Base-by-base conservation (phyloP, 2,329 filamentous ascomycete genomes). In the Fusarium abutilonis region DNA sequence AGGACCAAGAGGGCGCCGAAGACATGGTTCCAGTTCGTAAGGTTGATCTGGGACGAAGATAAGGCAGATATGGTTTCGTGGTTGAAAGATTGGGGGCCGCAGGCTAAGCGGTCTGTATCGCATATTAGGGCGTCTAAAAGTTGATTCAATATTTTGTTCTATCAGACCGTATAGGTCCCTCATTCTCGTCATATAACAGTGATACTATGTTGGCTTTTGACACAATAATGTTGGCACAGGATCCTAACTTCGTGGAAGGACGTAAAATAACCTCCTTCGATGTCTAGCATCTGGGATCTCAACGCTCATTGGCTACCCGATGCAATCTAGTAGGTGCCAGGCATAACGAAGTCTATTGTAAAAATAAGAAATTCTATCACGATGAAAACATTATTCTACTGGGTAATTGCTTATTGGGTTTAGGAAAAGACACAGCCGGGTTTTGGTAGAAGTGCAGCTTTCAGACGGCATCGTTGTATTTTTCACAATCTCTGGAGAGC, bases 11-110 rank as follows among this genome's bases (percentile, higher is more conserved):
- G 28, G 73, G 67, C 21, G 73, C 74, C 9, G 76, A 74, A 31
- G 74, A 78, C 47, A 79, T 88, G 80, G 78, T 86, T 47, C 64
- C 79, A 54, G 85, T 86, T 34, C 79, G 79, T 67, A 75, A 79
- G 52, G 72, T 88, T 49, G 82, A 85, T 64, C 75, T 88, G 57
- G 84, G 85, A 15, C 77, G 78, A 66, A 68, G 78, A 34, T 70
- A 56, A 46, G 31, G 55, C 31, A 28, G 39, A n/a, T 28, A 15
- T 32, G 10, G 13, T 35, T 31, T 39, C 23, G 45, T 46, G 31
- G 23, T 14, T n/a, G 21, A 29, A 14, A 43, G 23, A 47, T 32
- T 35, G 26, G 21, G 42, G 17, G 17, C 11, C 29, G 29, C 15
- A 26, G 14, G 38, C 29, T 38, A 29, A 36, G 21, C 28, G 34